Base-by-base conservation (phyloP, 1,284 basidiomycete genomes). In the Erythrobasidium hasegawianum region DNA sequence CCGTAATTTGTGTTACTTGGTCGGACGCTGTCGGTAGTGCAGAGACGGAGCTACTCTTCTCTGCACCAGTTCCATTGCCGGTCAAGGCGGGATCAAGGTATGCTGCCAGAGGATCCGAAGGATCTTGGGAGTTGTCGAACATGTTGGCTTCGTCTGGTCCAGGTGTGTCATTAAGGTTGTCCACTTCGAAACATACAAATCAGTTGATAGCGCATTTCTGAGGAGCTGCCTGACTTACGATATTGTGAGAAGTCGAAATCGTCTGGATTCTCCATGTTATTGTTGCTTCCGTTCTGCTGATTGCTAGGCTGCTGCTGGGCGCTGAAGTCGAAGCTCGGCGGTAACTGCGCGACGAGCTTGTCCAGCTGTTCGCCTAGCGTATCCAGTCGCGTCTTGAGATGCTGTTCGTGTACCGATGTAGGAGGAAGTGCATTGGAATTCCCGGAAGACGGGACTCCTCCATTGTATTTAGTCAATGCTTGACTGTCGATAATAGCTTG, bases 231-330 rank as follows among this genome's bases (percentile, higher is more conserved):
- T 24, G 11, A 53, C 62, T 57, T 43, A 65, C 62, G 38, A 27
- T 65, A 65, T 24, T 65, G 62, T 18, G 55, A 57, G 41, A 65
- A 58, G 49, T 65, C 62, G 39, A 65, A 65, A 18, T 65, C 62
- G 43, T 65, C 62, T 20, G 39, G 41, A 40, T 22, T 41, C 20
- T 40, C 45, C 16, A 24, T 41, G 47, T 24, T 47, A 55, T 41
- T 26, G 49, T 52, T 53, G 33, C 14, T 33, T 16, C 53, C 13
- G 8, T 33, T 18, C 47, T 24, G 22, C 10, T 13, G 33, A 20
- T 41, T 22, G 5, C 20, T 20, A 11, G 33, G 24, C 33, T 22
- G 58, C 8, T 20, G 38, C 16, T n/a, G 20, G 16, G 9, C 29
- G 24, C 11, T 27, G 29, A 58, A 65, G 27, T 43, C 47, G 45